A percentile compares a stretch with the other conserved stretches of the same genome.
phyloP scores from a whole-genome alignment of 345 rosid species.

The Draba incana region DNA sequence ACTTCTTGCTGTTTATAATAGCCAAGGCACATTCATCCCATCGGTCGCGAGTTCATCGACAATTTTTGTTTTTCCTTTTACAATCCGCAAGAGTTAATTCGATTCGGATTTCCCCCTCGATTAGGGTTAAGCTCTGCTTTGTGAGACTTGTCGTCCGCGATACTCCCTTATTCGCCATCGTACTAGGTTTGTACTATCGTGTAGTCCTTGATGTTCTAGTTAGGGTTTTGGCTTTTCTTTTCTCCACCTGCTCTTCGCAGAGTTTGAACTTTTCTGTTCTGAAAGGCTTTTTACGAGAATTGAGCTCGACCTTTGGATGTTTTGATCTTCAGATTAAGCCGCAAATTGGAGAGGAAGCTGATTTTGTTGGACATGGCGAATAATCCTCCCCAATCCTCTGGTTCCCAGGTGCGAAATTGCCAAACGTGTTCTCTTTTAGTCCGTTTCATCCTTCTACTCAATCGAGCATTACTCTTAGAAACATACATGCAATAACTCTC shows the following conservation, averaged over 20 bases:
- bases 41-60: slow-evolving; percentile 1
- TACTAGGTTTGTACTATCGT: slow-evolving; percentile 14
- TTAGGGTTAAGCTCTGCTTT: slow-evolving; percentile 24
- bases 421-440: slow-evolving; percentile 12
- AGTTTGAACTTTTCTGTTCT: not conserved
- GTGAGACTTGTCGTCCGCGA: slow-evolving; percentile 8
- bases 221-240: slow-evolving; percentile 11
- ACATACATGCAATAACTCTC: not conserved
- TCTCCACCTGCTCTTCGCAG: not conserved
- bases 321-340: slow-evolving; percentile 31
- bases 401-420: slow-evolving; percentile 54
- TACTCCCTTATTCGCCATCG: slow-evolving; percentile 8
- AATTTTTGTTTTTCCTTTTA: not conserved
- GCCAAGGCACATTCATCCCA: not conserved
- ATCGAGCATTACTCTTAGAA: not conserved
- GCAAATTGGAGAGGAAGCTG: slow-evolving; percentile 25
- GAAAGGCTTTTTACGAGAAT: not conserved
- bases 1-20: slow-evolving; percentile 8
- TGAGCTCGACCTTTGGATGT: slow-evolving; percentile 12
- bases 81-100: not conserved
- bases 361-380: slow-evolving; percentile 57
- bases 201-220: not conserved
- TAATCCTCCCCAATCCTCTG: slow-evolving; percentile 66
- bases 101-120: not conserved
- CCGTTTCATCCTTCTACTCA: not conserved